These are phyloP conservation scores for Vitis rotundifolia DNA, from an alignment of 164 flowering plant genomes.

Conservation along the genomic window DNA sequence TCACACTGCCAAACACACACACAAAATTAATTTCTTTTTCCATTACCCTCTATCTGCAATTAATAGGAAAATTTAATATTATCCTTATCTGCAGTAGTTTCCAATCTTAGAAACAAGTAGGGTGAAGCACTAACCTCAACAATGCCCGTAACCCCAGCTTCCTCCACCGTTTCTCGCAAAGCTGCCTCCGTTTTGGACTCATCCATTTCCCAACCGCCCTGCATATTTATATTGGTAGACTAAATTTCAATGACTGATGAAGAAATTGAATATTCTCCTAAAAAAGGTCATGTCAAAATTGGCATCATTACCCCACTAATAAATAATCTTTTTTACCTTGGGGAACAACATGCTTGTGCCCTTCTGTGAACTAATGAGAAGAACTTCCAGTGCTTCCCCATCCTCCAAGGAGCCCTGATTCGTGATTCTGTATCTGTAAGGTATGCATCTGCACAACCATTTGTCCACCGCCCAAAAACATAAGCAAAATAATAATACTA, in stretches of 20 bases:
- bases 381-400: conserved; percentile 43
- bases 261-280: too few relatives aligned
- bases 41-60: background rate
- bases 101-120: background rate
- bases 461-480: too few relatives aligned
- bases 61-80: background rate
- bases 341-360: conserved; percentile 68
- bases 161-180: conserved; percentile 70
- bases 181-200: conserved; percentile 68
- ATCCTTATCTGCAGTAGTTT: too few relatives aligned
- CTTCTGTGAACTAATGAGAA: conserved; percentile 69
- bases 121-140: conserved; percentile 39
- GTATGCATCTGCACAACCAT: conserved; percentile 56
- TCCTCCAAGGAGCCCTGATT: conserved; percentile 4
- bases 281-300: too few relatives aligned
- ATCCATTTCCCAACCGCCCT: conserved; percentile 93
- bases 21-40: background rate
- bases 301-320: background rate
- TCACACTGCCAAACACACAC: conserved; percentile 20
- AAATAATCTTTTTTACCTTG: conserved; percentile 46
- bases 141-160: conserved; percentile 74
- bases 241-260: background rate
- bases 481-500: too few relatives aligned
- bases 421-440: conserved; percentile 42
- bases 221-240: background rate